Evolutionary conservation across 2,329 filamentous ascomycete genomes (phyloP).

Genomic region (Exophiala aquamarina): DNA sequence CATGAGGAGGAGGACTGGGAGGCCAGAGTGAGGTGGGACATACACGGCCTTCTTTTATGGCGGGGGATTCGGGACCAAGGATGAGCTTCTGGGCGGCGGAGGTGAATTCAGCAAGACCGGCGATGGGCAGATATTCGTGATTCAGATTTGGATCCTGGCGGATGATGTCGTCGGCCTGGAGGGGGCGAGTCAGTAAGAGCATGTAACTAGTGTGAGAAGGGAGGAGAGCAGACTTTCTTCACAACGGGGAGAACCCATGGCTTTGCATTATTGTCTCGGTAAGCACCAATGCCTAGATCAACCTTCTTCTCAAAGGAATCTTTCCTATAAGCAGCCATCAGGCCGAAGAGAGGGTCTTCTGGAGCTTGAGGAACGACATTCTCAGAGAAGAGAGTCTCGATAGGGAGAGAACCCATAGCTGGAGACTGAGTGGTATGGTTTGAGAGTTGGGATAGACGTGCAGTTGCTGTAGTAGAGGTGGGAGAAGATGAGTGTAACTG

Average conservation of each 20-base stretch:
- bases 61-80: slow-evolving; percentile 75
- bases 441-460: slow-evolving; percentile 61
- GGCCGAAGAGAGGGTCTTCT: slow-evolving; percentile 90
- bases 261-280: slow-evolving; percentile 92
- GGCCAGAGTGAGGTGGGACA: slow-evolving; percentile 23
- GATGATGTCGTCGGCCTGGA: slow-evolving; percentile 84
- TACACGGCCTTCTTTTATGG: slow-evolving; percentile 78
- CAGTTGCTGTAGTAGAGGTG: slow-evolving; percentile 19
- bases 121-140: slow-evolving; percentile 98
- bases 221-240: slow-evolving; percentile 68
- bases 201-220: not conserved
- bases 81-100: slow-evolving; percentile 88
- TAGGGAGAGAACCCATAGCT: slow-evolving; percentile 55
- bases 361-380: slow-evolving; percentile 83
- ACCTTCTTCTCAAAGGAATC: slow-evolving; percentile 79
- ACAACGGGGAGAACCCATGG: slow-evolving; percentile 97
- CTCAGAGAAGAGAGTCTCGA: slow-evolving; percentile 67
- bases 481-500: slow-evolving; percentile 1
- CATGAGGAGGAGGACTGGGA: too few relatives aligned
- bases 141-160: slow-evolving; percentile 86
- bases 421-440: slow-evolving; percentile 51
- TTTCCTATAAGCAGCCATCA: slow-evolving; percentile 83
- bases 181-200: not conserved
- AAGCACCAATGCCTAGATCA: slow-evolving; percentile 92
- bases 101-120: slow-evolving; percentile 82